These are phyloP conservation scores for Zopfochytrium polystomum DNA, from an alignment of 371 early-diverging fungal genomes.

Conservation along the genomic window DNA sequence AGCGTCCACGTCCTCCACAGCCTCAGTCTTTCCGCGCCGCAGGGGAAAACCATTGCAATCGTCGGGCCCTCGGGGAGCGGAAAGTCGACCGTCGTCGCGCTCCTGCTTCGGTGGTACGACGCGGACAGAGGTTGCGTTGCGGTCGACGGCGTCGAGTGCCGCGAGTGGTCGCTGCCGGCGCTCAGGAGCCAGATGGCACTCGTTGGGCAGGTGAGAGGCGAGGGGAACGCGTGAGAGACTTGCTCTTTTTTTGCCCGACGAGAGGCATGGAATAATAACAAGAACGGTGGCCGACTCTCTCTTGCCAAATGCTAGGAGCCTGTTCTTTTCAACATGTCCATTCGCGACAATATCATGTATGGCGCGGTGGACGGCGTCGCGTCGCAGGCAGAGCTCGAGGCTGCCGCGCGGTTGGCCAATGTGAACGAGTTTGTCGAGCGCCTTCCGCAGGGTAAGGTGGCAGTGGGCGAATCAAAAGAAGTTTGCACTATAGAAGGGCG, in stretches of 20 bases:
- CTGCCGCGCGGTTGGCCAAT: slow-evolving; percentile 52
- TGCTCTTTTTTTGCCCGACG: too few species aligned
- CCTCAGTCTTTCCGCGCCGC: slow-evolving; percentile 53
- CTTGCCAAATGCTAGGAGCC: slow-evolving; percentile 76
- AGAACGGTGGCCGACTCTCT: slow-evolving; percentile 74
- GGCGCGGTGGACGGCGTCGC: slow-evolving; percentile 46
- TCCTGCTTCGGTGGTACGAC: slow-evolving; percentile 60
- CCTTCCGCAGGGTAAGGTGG: too few species aligned
- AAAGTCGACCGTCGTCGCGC: slow-evolving; percentile 33
- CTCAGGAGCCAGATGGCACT: slow-evolving; percentile 69
- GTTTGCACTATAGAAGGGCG: too few species aligned
- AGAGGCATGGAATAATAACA: too few species aligned
- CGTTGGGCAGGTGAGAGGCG: slow-evolving; percentile 83
- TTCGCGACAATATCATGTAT: slow-evolving; percentile 73
- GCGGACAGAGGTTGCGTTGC: slow-evolving; percentile 11
- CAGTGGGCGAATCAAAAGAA: too few species aligned
- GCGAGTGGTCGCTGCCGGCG: too few species aligned
- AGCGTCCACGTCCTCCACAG: slow-evolving; percentile 59
- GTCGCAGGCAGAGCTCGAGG: slow-evolving; percentile 36
- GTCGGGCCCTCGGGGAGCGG: slow-evolving; percentile 37
- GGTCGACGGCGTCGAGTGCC: too few species aligned
- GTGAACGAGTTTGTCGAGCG: slow-evolving; percentile 71
- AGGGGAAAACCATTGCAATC: slow-evolving; percentile 52
- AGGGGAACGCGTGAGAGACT: too few species aligned
- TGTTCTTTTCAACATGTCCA: slow-evolving; percentile 69